A percentile compares a stretch with the other conserved stretches of the same genome.
Conservation (phyloP, 768 basidiomycete genomes). For the Rhizopogon rudus region DNA sequence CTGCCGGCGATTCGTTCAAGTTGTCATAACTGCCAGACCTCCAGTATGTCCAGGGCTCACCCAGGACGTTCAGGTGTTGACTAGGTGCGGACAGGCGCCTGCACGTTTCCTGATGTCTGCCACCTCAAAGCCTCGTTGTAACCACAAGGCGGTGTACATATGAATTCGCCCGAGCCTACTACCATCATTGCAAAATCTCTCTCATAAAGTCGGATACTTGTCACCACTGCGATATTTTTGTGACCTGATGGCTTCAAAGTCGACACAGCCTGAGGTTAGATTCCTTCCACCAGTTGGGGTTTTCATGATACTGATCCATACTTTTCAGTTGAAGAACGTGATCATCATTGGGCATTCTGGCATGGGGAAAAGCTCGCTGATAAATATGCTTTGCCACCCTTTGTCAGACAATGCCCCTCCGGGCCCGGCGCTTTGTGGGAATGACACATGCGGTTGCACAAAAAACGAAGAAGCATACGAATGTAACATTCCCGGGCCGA, state of each 20-base stretch:
- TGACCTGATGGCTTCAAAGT: background rate
- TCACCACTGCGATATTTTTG: background rate
- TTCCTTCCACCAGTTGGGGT: background rate
- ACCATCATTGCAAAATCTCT: no score
- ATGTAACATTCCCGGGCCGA: background rate
- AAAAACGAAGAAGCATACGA: fast-evolving
- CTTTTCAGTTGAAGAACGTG: background rate
- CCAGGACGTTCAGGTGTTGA: background rate
- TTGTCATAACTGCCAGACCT: no score
- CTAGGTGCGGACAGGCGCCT: background rate
- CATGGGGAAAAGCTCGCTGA: background rate
- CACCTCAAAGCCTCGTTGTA: no score
- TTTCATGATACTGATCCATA: background rate
- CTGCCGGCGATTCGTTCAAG: no score
- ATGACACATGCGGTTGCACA: background rate
- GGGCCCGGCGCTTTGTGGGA: no score
- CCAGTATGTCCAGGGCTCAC: no score
- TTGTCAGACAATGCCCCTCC: no score
- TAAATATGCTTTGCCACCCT: background rate
- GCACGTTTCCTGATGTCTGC: background rate
- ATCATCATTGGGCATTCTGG: background rate
- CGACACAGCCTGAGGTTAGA: no score
- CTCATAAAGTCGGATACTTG: no score
- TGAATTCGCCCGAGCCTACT: no score
- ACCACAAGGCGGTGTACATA: no score